Conservation (phyloP, 371 early-diverging fungal genomes). For the Mucor lusitanicus region DNA sequence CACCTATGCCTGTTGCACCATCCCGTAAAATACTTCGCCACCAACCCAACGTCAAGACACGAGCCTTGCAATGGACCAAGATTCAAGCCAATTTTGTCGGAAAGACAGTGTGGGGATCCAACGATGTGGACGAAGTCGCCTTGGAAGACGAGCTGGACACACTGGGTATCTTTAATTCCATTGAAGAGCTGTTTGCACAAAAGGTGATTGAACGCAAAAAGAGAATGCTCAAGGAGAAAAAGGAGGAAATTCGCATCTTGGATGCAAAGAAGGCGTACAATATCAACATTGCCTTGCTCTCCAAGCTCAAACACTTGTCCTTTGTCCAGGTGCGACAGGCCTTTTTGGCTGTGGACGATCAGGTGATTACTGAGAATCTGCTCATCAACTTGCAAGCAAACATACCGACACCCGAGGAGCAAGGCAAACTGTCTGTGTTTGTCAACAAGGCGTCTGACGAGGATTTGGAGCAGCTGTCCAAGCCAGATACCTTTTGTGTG, state of each 20-base stretch:
- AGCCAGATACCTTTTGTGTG: constrained; percentile 82
- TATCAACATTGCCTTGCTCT: constrained; percentile 75
- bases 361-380: constrained; percentile 64
- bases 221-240: constrained; percentile 27
- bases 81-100: constrained; percentile 61
- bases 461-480: constrained; percentile 66
- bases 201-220: constrained; percentile 56
- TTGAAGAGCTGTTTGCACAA: constrained; percentile 79
- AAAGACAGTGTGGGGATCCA: constrained; percentile 61
- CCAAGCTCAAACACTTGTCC: constrained; percentile 65
- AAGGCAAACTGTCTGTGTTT: constrained; percentile 71
- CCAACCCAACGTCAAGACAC: constrained; percentile 74
- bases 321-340: constrained; percentile 60
- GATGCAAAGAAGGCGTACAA: constrained; percentile 79
- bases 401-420: constrained; percentile 77
- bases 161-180: constrained; percentile 66
- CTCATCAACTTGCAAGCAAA: constrained; percentile 67
- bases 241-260: constrained; percentile 66
- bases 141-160: constrained; percentile 53
- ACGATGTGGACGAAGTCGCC: constrained; percentile 53
- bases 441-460: constrained; percentile 66
- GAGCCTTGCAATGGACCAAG: constrained; percentile 89
- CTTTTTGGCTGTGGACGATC: constrained; percentile 66
- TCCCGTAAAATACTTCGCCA: constrained; percentile 62
- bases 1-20: constrained; percentile 30